Percentiles rank a stretch among this genome's conserved stretches.
phyloP scores from a whole-genome alignment of 768 basidiomycete genomes.

The Trametes sanguinea region DNA sequence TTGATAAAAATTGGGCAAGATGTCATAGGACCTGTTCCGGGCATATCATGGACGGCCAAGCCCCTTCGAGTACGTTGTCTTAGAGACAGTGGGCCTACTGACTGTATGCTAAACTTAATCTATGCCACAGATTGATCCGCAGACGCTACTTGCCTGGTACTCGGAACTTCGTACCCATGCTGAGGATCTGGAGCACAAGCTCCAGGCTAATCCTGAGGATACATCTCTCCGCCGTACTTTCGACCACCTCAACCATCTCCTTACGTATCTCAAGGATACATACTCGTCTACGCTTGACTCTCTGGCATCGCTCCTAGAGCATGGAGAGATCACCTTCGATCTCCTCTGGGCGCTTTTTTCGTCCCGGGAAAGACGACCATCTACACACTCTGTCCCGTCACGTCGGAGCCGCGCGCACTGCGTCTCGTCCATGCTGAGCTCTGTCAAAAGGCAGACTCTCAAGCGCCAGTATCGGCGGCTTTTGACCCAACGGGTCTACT shows the following conservation, averaged over 20 bases:
- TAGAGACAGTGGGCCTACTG: background rate
- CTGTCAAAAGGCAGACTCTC: conserved; percentile 27
- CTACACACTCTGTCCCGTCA: conserved; percentile 54
- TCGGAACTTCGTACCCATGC: conserved; percentile 48
- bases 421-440: conserved; percentile 45
- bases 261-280: conserved; percentile 50
- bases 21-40: conserved; percentile 58
- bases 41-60: conserved; percentile 61
- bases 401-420: conserved; percentile 55
- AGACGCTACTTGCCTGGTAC: conserved; percentile 57
- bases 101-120: conserved; percentile 7
- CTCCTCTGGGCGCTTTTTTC: conserved; percentile 59
- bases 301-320: conserved; percentile 50
- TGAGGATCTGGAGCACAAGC: conserved; percentile 39
- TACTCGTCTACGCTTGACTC: conserved; percentile 50
- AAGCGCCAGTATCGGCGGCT: conserved; percentile 18
- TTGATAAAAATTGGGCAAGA: conserved; percentile 59
- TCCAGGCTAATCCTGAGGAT: conserved; percentile 41
- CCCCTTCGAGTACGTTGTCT: conserved; percentile 49
- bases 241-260: conserved; percentile 52
- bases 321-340: conserved; percentile 61
- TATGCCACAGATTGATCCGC: conserved; percentile 50
- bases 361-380: conserved; percentile 53
- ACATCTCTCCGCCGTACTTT: conserved; percentile 35
- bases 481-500: conserved; percentile 28